These are phyloP conservation scores for Aspergillus tamarii DNA, from an alignment of 2,329 filamentous ascomycete genomes.

Conservation along the genomic window DNA sequence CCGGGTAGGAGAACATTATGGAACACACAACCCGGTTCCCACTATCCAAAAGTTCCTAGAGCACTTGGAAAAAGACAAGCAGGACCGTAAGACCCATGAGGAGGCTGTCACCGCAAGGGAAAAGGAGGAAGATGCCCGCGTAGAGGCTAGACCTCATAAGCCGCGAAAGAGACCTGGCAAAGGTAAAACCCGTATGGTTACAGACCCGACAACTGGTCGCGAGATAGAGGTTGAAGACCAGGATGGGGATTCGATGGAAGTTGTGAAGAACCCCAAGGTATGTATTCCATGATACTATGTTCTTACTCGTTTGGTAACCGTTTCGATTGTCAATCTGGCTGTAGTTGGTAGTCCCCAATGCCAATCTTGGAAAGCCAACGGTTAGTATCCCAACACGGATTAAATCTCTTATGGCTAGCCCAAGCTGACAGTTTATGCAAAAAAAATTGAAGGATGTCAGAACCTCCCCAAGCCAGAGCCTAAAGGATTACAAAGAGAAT, in stretches of 20 bases:
- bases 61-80: conserved; percentile 77
- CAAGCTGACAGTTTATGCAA: conserved; percentile 3
- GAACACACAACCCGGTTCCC: conserved; percentile 79
- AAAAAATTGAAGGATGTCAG: conserved; percentile 58
- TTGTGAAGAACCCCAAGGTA: conserved; percentile 73
- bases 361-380: conserved; percentile 77
- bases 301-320: not conserved
- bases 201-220: conserved; percentile 84
- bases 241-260: conserved; percentile 68
- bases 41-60: conserved; percentile 85
- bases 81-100: conserved; percentile 61
- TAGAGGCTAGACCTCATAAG: conserved; percentile 50
- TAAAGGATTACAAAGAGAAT: conserved; percentile 77
- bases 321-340: conserved; percentile 6
- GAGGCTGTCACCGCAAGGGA: conserved; percentile 13
- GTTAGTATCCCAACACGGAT: conserved; percentile 41
- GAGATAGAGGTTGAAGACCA: conserved; percentile 86
- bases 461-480: conserved; percentile 70
- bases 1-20: conserved; percentile 72
- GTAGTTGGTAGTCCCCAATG: conserved; percentile 83
- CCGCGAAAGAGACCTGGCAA: conserved; percentile 44
- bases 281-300: conserved; percentile 14
- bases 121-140: conserved; percentile 43
- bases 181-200: conserved; percentile 64
- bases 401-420: not conserved